phyloP scores from a whole-genome alignment of 2,329 filamentous ascomycete species.

The Calonectria honghensis region DNA sequence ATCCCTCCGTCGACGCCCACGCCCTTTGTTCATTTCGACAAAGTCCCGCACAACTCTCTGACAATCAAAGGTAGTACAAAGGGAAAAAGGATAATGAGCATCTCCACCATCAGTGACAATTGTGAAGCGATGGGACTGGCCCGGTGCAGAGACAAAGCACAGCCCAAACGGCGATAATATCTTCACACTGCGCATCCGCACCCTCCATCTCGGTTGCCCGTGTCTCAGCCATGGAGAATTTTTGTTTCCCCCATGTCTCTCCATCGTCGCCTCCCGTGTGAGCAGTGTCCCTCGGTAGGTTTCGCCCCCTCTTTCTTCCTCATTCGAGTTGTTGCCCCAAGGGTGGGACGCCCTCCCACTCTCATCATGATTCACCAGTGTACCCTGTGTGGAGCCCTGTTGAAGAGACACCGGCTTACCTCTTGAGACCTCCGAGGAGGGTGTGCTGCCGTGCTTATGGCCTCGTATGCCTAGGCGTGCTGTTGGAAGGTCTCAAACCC shows the following conservation, averaged over 20 bases:
- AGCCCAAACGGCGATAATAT: slow-evolving; percentile 20
- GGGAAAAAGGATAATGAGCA: neutral
- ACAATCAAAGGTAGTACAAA: slow-evolving; percentile 22
- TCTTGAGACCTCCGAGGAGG: slow-evolving; percentile 15
- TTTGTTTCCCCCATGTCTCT: slow-evolving; percentile 32
- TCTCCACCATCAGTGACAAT: neutral
- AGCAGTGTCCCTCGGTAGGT: slow-evolving; percentile 12
- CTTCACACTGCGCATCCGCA: slow-evolving; percentile 11
- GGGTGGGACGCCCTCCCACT: slow-evolving; percentile 25
- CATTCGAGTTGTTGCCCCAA: slow-evolving; percentile 17
- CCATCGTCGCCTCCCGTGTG: slow-evolving; percentile 11
- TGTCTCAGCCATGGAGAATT: slow-evolving; percentile 33
- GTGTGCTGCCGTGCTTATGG: neutral
- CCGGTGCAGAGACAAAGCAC: slow-evolving; percentile 22
- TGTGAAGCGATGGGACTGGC: neutral
- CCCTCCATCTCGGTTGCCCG: slow-evolving; percentile 25
- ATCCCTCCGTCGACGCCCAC: slow-evolving; percentile 30
- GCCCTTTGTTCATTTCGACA: slow-evolving; percentile 33
- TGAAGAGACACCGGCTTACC: slow-evolving; percentile 34
- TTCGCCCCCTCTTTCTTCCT: slow-evolving; percentile 19
- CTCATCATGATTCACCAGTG: slow-evolving; percentile 20
- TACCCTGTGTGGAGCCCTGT: neutral
- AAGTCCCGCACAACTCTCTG: slow-evolving; percentile 31
- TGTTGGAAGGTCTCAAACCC: slow-evolving; percentile 15
- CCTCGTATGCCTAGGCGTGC: neutral